A percentile compares a stretch with the other conserved stretches of the same genome.
Conservation (phyloP, 2,329 filamentous ascomycete genomes). For the Lomentospora prolificans region DNA sequence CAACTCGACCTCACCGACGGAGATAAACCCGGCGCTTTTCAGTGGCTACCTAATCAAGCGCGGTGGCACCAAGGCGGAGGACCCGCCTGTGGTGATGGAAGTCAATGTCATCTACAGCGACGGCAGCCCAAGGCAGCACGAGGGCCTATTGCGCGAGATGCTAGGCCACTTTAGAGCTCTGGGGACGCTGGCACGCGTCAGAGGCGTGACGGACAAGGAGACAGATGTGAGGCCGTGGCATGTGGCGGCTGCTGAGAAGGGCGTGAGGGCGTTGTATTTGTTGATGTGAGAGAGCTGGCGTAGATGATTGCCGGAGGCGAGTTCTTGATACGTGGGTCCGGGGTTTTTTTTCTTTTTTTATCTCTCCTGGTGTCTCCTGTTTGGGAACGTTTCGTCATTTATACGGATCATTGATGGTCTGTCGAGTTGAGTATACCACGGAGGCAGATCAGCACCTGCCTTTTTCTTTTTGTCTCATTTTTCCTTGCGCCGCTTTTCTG, state of each 20-base stretch:
- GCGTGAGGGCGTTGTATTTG: slow-evolving; percentile 53
- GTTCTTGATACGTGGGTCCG: neutral
- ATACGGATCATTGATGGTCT: too few relatives aligned
- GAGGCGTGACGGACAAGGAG: slow-evolving; percentile 50
- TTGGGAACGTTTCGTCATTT: neutral
- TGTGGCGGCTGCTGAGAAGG: slow-evolving; percentile 61
- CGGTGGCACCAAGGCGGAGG: slow-evolving; percentile 43
- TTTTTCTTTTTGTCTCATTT: neutral
- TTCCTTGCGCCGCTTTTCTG: neutral
- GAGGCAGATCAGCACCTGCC: too few relatives aligned
- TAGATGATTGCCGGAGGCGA: too few relatives aligned
- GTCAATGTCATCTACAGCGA: slow-evolving; percentile 54
- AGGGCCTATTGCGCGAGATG: slow-evolving; percentile 60
- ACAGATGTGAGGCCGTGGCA: slow-evolving; percentile 67
- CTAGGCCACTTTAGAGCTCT: slow-evolving; percentile 59
- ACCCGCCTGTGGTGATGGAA: slow-evolving; percentile 51
- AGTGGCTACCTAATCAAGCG: slow-evolving; percentile 60
- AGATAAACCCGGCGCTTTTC: slow-evolving; percentile 46
- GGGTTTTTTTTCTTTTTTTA: neutral
- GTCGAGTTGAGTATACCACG: neutral
- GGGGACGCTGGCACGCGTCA: slow-evolving; percentile 57
- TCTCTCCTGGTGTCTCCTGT: neutral
- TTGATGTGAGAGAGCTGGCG: slow-evolving; percentile 39
- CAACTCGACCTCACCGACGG: slow-evolving; percentile 45
- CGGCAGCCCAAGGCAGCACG: slow-evolving; percentile 43